A percentile compares a stretch with the other conserved stretches of the same genome.
Evolutionary conservation across 768 basidiomycete genomes (phyloP).

Genomic region (Coprinopsis cinerea): DNA sequence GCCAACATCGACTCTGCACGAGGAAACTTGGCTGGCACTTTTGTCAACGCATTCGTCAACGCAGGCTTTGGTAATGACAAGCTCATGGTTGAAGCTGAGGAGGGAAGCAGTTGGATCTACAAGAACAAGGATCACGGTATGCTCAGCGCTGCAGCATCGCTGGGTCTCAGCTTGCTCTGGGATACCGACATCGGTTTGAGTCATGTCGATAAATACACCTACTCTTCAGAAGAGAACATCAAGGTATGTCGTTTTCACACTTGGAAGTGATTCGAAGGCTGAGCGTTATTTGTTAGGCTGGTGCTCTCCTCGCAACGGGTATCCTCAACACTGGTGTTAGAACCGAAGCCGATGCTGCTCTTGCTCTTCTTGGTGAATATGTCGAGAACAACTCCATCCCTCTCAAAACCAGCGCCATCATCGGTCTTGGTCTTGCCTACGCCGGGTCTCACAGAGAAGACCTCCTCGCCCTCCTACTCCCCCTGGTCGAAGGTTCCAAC

Average conservation of each 20-base stretch:
- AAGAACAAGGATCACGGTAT: slow-evolving; percentile 99
- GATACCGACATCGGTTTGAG: slow-evolving; percentile 91
- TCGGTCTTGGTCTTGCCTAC: slow-evolving; percentile 92
- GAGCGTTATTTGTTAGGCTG: slow-evolving; percentile 45
- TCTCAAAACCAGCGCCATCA: slow-evolving; percentile 82
- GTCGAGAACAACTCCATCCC: slow-evolving; percentile 81
- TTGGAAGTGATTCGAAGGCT: neutral
- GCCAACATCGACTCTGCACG: slow-evolving; percentile 88
- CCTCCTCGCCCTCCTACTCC: slow-evolving; percentile 69
- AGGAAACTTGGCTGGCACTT: slow-evolving; percentile 92
- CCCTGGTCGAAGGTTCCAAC: slow-evolving; percentile 73
- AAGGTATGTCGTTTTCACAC: slow-evolving; percentile 45
- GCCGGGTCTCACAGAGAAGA: slow-evolving; percentile 91
- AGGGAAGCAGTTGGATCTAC: slow-evolving; percentile 98
- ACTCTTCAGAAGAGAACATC: slow-evolving; percentile 93
- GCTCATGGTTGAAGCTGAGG: slow-evolving; percentile 93
- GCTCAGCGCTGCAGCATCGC: slow-evolving; percentile 93
- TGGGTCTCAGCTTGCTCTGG: slow-evolving; percentile 92
- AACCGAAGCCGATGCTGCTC: slow-evolving; percentile 88
- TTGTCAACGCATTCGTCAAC: slow-evolving; percentile 98
- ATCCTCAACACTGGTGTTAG: slow-evolving; percentile 85
- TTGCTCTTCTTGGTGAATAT: slow-evolving; percentile 87
- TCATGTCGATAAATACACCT: slow-evolving; percentile 97
- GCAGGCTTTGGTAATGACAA: slow-evolving; percentile 99
- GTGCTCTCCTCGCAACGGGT: slow-evolving; percentile 91